Base-by-base conservation (phyloP, 73 alveolate species). In the Stentor coeruleus region DNA sequence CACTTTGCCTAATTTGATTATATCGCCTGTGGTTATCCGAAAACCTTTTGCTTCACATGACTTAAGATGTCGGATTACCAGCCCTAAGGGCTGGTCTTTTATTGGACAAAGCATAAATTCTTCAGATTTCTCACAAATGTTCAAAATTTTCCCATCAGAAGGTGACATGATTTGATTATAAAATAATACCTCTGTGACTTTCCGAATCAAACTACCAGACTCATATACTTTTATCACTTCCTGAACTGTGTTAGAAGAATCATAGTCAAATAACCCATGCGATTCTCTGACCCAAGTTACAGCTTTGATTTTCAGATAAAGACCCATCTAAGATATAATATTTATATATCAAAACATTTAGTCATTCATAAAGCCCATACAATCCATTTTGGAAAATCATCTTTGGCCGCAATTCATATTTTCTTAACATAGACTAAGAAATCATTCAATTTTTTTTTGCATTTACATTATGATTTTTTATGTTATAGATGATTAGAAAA, bases 231-330 rank as follows among this genome's bases (percentile, higher is more conserved):
- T 58, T 55, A 85, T 35, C 3, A 59, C 26, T 28, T 74, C 82
- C 55, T 89, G 81, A 15, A 36, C 26, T 20, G 77, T 74, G 11
- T 58, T 76, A 40, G 86, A 57, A 4, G 87, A 28, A 33, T 88
- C 93, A 58, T 90, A 90, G 83, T 90, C 95, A 76, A 87, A 90
- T 15, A 90, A 79, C 15, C 89, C 93, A 74, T 90, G 93, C 3
- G 93, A 87, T 28, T 90, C 95, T 76, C 93, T 40, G 4, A 73
- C 85, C 95, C 95, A 90, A 2, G 95, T 90, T 3, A 81, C 79
- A 28, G 93, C 74, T 77, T 90, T 87, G 74, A 90, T 60, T 30
- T 73, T 39, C 28, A 88, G 66, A 49, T 49, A 49, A 49, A n/a
- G n/a, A n/a, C n/a, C n/a, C n/a, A n/a, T n/a, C n/a, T n/a, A n/a